These are phyloP conservation scores for Sugiyamaella xylanicola DNA, from an alignment of 1,139 yeast genomes.

Conservation along the genomic window DNA sequence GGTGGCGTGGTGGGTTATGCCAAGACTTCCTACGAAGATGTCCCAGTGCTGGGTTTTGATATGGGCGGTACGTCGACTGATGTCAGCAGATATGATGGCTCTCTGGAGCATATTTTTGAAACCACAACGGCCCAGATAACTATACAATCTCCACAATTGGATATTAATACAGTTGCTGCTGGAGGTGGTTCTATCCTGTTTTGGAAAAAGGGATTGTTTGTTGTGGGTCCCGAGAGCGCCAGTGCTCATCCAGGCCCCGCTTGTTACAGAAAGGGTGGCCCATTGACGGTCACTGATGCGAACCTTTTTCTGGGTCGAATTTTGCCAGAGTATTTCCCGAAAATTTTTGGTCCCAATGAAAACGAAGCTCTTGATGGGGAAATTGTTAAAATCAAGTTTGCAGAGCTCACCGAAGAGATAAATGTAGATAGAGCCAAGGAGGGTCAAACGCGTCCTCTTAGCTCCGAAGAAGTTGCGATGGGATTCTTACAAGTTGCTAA, in stretches of 20 bases:
- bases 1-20: conserved; percentile 64
- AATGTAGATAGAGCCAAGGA: conserved; percentile 43
- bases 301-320: conserved; percentile 55
- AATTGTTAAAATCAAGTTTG: conserved; percentile 46
- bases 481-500: conserved; percentile 56
- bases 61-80: conserved; percentile 67
- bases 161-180: conserved; percentile 61
- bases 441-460: conserved; percentile 35
- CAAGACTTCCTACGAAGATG: conserved; percentile 46
- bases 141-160: conserved; percentile 59
- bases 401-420: conserved; percentile 46
- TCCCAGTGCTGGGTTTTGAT: conserved; percentile 54
- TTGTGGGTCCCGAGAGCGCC: conserved; percentile 60
- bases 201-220: conserved; percentile 55
- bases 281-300: conserved; percentile 59
- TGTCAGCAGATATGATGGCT: conserved; percentile 54
- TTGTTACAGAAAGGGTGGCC: conserved; percentile 60
- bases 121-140: conserved; percentile 58
- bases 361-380: conserved; percentile 51
- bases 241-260: conserved; percentile 64
- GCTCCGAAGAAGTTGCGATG: conserved; percentile 51
- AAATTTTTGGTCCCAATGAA: conserved; percentile 57
- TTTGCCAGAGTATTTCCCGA: conserved; percentile 53
- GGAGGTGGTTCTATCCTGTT: conserved; percentile 59
- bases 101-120: conserved; percentile 55